Base-by-base conservation (phyloP, 345 rosid species). In the Eucalyptus dawsonii region DNA sequence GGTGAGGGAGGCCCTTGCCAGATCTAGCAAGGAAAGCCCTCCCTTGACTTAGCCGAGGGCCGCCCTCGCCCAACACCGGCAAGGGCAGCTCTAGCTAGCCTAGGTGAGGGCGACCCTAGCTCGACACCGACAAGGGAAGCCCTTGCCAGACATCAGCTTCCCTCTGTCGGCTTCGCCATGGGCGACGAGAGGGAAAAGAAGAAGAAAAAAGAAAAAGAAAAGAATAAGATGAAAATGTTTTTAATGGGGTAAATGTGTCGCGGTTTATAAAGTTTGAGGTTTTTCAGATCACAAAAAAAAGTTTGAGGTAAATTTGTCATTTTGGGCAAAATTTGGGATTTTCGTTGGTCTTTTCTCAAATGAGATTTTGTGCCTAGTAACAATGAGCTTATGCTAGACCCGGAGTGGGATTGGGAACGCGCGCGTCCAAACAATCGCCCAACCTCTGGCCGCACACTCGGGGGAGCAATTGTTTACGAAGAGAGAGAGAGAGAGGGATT, bases 231-330 rank as follows among this genome's bases (percentile, higher is more conserved):
- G 1, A 5, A 50, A 14, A 50, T 50, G 0, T 1, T 0, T 0
- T 50, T 50, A 50, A 50, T 5, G 17, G 1, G 1, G 8, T 50
- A 50, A 50, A 50, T 50, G 19, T 1, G 19, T 50, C 17, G 6
- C 0, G 1, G 0, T 50, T 50, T 15, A 0, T 0, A 50, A 15
- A 50, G 7, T 50, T 50, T 50, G 0, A 0, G 7, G 3, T 50
- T 14, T 50, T 50, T 50, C 0, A 50, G 0, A 0, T 50, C 6
- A 50, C 3, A 50, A 50, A 50, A 50, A 49, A 50, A 14, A 14
- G 1, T 2, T 50, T 50, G 6, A 14, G 17, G 3, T 50, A 14
- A 50, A 50, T 50, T 50, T 14, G 7, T 50, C 0, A 5, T 0
- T 50, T 14, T 14, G 1, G 7, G 0, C 0, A 50, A 50, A 50